Evolutionary conservation across 345 rosid genomes (phyloP).

Genomic region (Eutrema japonicum): DNA sequence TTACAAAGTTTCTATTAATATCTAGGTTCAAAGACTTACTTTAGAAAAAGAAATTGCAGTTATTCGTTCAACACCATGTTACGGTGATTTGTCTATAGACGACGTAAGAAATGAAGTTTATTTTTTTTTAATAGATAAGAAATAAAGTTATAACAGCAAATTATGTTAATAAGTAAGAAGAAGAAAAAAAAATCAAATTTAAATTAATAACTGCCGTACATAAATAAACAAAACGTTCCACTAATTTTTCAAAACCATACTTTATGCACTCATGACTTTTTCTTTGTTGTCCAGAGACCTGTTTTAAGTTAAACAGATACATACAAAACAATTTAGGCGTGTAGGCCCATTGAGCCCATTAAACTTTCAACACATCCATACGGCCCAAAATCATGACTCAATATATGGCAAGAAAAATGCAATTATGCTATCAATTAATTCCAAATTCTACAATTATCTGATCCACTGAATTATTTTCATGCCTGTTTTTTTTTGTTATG

Average conservation of each 20-base stretch:
- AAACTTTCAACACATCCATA: not conserved
- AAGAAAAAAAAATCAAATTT: not conserved
- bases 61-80: too few species aligned
- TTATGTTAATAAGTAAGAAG: not conserved
- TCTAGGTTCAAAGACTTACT: too few species aligned
- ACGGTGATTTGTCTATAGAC: too few species aligned
- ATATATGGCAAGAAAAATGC: not conserved
- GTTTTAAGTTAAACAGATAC: not conserved
- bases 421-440: not conserved
- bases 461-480: not conserved
- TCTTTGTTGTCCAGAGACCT: slow-evolving; percentile 14
- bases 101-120: too few species aligned
- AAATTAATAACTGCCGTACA: not conserved
- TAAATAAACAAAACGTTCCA: not conserved
- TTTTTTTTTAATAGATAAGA: not conserved
- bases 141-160: not conserved
- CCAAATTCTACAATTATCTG: not conserved
- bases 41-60: too few species aligned
- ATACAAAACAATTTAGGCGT: not conserved
- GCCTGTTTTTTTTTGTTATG: too few species aligned
- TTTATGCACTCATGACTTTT: slow-evolving; percentile 10
- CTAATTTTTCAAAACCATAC: not conserved
- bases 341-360: slow-evolving; percentile 15
- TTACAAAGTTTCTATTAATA: too few species aligned
- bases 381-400: slow-evolving; percentile 2